These are phyloP conservation scores for Phylloboletellus chloephorus DNA, from an alignment of 1,284 basidiomycete species.

Conservation along the genomic window DNA sequence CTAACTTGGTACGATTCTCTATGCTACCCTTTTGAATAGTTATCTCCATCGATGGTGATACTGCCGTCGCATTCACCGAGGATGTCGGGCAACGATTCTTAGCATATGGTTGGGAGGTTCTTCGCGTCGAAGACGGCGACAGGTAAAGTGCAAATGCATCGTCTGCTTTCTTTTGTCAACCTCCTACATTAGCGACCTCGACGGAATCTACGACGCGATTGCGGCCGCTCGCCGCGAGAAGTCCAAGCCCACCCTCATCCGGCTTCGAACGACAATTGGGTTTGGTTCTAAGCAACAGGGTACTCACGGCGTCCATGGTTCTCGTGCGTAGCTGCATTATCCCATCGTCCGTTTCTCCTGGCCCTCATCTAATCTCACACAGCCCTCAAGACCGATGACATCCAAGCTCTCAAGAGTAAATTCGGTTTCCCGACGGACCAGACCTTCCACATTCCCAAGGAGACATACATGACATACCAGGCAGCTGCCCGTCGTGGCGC, in stretches of 20 bases:
- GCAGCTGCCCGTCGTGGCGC: constrained; percentile 69
- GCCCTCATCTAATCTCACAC: constrained; percentile 11
- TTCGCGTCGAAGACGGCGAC: constrained; percentile 81
- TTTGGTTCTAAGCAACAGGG: constrained; percentile 91
- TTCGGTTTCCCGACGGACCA: constrained; percentile 80
- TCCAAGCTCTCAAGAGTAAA: constrained; percentile 77
- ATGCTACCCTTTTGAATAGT: constrained; percentile 41
- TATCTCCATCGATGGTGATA: constrained; percentile 95
- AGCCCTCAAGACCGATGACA: constrained; percentile 93
- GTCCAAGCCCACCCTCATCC: constrained; percentile 83
- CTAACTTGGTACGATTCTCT: constrained; percentile 2
- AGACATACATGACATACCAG: constrained; percentile 67
- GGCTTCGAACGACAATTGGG: constrained; percentile 86
- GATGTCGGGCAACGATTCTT: constrained; percentile 86
- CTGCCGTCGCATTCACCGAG: constrained; percentile 90
- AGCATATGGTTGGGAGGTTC: constrained; percentile 91
- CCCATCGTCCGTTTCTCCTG: background rate
- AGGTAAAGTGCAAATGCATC: constrained; percentile 40
- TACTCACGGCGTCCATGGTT: constrained; percentile 89
- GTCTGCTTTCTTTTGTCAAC: constrained; percentile 8
- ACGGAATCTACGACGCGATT: constrained; percentile 77
- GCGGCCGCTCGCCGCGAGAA: constrained; percentile 71
- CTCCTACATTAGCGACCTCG: constrained; percentile 56
- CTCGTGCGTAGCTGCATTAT: constrained; percentile 51
- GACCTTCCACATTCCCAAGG: constrained; percentile 76